phyloP scores from a whole-genome alignment of 306 rosid species.

The Casuarina glauca region DNA sequence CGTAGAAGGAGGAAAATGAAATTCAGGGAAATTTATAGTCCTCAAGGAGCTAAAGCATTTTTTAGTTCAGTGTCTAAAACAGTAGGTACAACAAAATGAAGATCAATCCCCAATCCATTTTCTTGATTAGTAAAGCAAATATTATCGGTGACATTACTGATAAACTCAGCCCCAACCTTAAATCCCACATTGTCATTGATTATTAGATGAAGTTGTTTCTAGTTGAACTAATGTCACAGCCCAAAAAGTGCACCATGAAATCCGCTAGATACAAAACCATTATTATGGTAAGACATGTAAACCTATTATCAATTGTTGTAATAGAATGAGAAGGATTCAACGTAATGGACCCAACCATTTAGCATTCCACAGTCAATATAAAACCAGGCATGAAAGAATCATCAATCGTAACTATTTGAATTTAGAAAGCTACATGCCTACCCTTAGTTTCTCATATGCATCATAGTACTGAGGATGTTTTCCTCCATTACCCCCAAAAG shows the following conservation, averaged over 20 bases:
- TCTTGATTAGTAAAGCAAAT: neutral
- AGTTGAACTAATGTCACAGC: neutral
- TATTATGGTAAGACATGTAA: neutral
- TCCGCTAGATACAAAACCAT: neutral
- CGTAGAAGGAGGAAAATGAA: neutral
- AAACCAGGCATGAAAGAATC: conserved; percentile 20
- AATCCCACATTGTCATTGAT: neutral
- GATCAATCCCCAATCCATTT: neutral
- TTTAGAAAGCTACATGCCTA: conserved; percentile 26
- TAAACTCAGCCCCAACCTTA: neutral
- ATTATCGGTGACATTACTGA: neutral
- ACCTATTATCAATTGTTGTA: neutral
- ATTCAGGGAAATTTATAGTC: neutral
- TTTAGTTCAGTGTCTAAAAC: neutral
- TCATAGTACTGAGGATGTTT: conserved; percentile 84
- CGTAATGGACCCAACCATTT: neutral
- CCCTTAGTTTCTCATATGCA: conserved; percentile 88
- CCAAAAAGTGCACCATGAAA: neutral
- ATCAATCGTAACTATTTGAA: conserved; percentile 13
- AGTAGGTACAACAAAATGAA: neutral
- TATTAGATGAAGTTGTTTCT: neutral
- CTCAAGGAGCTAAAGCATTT: neutral
- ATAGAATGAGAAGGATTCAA: neutral
- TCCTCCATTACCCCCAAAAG: conserved; percentile 90
- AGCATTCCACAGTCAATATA: neutral